phyloP scores from a whole-genome alignment of 1,284 basidiomycete genomes.

The Cystobasidium pallidum region DNA sequence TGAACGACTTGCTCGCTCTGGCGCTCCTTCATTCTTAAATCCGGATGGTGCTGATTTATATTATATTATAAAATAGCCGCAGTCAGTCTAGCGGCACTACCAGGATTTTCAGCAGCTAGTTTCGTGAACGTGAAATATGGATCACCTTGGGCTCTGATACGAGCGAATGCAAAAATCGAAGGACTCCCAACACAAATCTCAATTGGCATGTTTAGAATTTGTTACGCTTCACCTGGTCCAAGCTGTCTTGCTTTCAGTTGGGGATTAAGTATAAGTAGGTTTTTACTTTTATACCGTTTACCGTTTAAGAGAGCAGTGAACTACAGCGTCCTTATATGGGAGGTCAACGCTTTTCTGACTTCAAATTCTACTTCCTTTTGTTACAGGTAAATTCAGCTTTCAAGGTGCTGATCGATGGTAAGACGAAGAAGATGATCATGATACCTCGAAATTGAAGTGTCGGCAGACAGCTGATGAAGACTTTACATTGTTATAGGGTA shows the following conservation, averaged over 20 bases:
- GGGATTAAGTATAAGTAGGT: conserved; percentile 31
- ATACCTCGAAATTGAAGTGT: neutral
- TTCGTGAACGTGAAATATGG: conserved; percentile 31
- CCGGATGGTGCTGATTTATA: too few species aligned
- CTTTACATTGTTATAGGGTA: neutral
- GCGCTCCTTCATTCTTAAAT: too few species aligned
- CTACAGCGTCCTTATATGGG: too few species aligned
- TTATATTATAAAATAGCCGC: conserved; percentile 11
- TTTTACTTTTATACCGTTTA: too few species aligned
- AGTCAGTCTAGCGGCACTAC: conserved; percentile 51
- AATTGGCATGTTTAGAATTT: conserved; percentile 42
- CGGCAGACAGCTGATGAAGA: neutral
- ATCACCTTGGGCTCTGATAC: conserved; percentile 28
- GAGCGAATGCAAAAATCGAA: conserved; percentile 13
- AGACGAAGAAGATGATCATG: neutral
- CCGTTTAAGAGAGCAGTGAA: too few species aligned
- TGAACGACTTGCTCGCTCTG: too few species aligned
- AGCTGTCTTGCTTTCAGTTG: conserved; percentile 36
- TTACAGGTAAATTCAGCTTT: conserved; percentile 16
- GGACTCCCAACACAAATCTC: conserved; percentile 9
- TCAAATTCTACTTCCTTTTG: too few species aligned
- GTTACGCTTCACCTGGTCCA: conserved; percentile 35
- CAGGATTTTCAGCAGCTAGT: conserved; percentile 43
- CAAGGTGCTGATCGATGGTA: conserved; percentile 39
- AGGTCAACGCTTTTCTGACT: too few species aligned